A percentile compares a stretch with the other conserved stretches of the same genome.
Conservation (phyloP, 257 asterid genomes). For the Scutellaria minor region DNA sequence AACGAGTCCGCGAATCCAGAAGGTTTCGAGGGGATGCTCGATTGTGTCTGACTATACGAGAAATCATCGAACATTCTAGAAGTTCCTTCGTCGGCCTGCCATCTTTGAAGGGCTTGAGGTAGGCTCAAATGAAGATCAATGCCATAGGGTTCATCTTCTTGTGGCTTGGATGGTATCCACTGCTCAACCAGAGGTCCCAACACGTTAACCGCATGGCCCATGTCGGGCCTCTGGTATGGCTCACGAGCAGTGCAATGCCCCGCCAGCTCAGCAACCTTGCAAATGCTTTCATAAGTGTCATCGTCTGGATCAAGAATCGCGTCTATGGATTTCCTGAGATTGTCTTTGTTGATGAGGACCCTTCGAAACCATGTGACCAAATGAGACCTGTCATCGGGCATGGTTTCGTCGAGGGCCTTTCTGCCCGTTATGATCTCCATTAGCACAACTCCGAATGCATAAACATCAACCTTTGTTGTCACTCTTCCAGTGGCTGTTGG, state of each 20-base stretch:
- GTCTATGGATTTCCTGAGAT: slow-evolving; percentile 73
- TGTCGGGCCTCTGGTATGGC: slow-evolving; percentile 92
- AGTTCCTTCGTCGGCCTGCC: slow-evolving; percentile 93
- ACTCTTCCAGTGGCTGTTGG: slow-evolving; percentile 91
- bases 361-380: slow-evolving; percentile 93
- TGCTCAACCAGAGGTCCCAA: slow-evolving; percentile 89
- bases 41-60: slow-evolving; percentile 66
- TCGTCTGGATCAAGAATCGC: slow-evolving; percentile 67
- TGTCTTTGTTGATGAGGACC: slow-evolving; percentile 83
- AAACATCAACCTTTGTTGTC: slow-evolving; percentile 89
- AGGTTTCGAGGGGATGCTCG: slow-evolving; percentile 84
- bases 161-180: slow-evolving; percentile 73
- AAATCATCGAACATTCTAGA: slow-evolving; percentile 86
- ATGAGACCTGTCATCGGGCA: slow-evolving; percentile 90
- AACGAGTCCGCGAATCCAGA: slow-evolving; percentile 75
- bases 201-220: slow-evolving; percentile 95
- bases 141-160: slow-evolving; percentile 69
- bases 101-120: slow-evolving; percentile 88
- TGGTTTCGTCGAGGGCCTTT: slow-evolving; percentile 77
- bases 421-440: slow-evolving; percentile 92
- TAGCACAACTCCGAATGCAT: slow-evolving; percentile 87
- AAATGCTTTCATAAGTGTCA: slow-evolving; percentile 78
- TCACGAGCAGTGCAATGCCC: slow-evolving; percentile 94
- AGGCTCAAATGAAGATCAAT: slow-evolving; percentile 83
- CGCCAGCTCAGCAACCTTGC: slow-evolving; percentile 85